Base-by-base conservation (phyloP, 495 filamentous ascomycete species). In the Staphylotrichum tortipilum region DNA sequence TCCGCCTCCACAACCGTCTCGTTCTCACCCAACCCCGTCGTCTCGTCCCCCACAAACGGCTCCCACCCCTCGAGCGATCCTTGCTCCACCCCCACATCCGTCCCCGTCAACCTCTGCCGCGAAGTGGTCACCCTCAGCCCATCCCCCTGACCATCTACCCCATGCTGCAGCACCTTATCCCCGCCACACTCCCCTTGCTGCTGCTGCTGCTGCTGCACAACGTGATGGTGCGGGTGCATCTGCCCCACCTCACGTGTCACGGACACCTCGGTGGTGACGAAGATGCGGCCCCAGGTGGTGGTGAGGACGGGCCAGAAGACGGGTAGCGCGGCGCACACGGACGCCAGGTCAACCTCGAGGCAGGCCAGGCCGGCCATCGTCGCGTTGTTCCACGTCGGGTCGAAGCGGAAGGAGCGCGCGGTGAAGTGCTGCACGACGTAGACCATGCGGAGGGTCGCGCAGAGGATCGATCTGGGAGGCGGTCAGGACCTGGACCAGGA, bases 251-350 rank as follows among this genome's bases (percentile, higher is more conserved):
- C 62, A 2, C 54, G 45, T 7, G 59, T 65, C 31, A 66, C 54
- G 12, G 52, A 57, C 19, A 66, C 53, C 28, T 63, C 60, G 30
- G 59, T 53, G 24, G 60, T 66, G 19, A 66, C 63, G 21, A 63
- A 62, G 30, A 66, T 63, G 31, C 50, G 53, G 14, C 52, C 54
- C 56, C 57, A 61, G 23, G 8, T 31, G 2, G 40, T 39, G 34
- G 44, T 23, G 2, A 56, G 4, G 18, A 52, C 49, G 10, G 63
- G 63, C 55, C 63, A 66, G 29, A 66, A 66, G 7, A 64, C 54
- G 6, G 63, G 63, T 1, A 66, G 47, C 15, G 60, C 61, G 2
- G 58, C 63, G 51, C 58, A 62, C n/a, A 64, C 54, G 15, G 53
- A 50, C 12, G 63, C 56, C 15, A 59, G 48, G 29, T 59, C 50